These are phyloP conservation scores for Trichoderma reesei DNA, from an alignment of 495 filamentous ascomycete genomes.

Conservation along the genomic window DNA sequence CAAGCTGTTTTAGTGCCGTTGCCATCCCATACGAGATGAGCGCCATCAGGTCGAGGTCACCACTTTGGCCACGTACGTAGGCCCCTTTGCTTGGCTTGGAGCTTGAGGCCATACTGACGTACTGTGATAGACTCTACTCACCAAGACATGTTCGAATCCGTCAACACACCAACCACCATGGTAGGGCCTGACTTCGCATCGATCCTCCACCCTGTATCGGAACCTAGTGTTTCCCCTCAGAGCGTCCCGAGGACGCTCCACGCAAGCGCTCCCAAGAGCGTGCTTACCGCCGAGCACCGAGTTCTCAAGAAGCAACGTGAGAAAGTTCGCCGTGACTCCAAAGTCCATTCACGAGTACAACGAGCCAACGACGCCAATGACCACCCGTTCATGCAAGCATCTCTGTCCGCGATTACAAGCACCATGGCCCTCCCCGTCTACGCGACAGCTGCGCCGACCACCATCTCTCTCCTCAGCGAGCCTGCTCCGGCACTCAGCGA, in stretches of 20 bases:
- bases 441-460: slow-evolving; percentile 34
- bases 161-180: not conserved
- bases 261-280: slow-evolving; percentile 35
- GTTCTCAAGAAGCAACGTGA: slow-evolving; percentile 40
- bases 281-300: slow-evolving; percentile 37
- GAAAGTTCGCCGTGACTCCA: slow-evolving; percentile 33
- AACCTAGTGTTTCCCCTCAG: slow-evolving; percentile 8
- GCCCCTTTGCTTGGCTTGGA: not conserved
- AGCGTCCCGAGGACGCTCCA: slow-evolving; percentile 34
- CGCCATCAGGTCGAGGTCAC: slow-evolving; percentile 32
- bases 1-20: slow-evolving; percentile 26
- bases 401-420: slow-evolving; percentile 31
- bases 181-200: not conserved
- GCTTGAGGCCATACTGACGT: not conserved
- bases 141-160: not conserved
- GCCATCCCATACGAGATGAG: slow-evolving; percentile 36
- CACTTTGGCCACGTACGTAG: slow-evolving; percentile 32
- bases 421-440: slow-evolving; percentile 34
- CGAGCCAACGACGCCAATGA: slow-evolving; percentile 37
- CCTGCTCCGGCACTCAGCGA: slow-evolving; percentile 26
- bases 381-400: slow-evolving; percentile 30
- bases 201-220: slow-evolving; percentile 8
- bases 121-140: no score
- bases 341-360: slow-evolving; percentile 27
- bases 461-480: slow-evolving; percentile 37